phyloP scores from a whole-genome alignment of 768 basidiomycete species.

The Leccinum fibrillosum region DNA sequence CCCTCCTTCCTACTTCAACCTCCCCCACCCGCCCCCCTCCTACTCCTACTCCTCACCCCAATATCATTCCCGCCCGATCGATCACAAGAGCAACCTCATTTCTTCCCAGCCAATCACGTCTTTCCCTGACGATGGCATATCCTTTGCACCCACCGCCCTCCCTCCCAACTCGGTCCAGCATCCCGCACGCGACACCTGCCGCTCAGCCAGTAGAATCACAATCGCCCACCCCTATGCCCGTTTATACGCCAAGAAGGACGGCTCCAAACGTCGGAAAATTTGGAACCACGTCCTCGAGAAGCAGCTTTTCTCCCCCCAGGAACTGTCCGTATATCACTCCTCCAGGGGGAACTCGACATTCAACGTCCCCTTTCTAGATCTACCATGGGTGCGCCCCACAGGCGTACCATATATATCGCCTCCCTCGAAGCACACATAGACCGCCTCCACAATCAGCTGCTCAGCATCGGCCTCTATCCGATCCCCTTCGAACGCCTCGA shows the following conservation, averaged over 20 bases:
- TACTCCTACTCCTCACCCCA: slow-evolving; percentile 1
- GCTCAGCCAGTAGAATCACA: slow-evolving; percentile 25
- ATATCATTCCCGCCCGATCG: not conserved
- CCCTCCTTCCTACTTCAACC: slow-evolving; percentile 10
- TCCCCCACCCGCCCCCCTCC: not conserved
- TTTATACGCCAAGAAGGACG: slow-evolving; percentile 60
- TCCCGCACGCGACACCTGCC: slow-evolving; percentile 16
- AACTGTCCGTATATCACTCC: slow-evolving; percentile 46
- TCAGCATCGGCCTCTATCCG: slow-evolving; percentile 52
- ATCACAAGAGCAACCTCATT: slow-evolving; percentile 1
- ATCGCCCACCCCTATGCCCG: slow-evolving; percentile 69
- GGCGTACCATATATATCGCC: slow-evolving; percentile 68
- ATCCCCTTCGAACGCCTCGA: slow-evolving; percentile 55
- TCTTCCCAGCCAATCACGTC: slow-evolving; percentile 7
- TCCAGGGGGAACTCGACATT: not conserved
- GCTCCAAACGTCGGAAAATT: slow-evolving; percentile 65
- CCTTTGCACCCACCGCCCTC: slow-evolving; percentile 8
- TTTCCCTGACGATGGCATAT: slow-evolving; percentile 25
- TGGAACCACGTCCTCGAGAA: slow-evolving; percentile 81
- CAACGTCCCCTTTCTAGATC: slow-evolving; percentile 37
- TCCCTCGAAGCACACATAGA: slow-evolving; percentile 75
- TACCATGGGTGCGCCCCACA: slow-evolving; percentile 61
- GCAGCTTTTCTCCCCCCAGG: slow-evolving; percentile 60
- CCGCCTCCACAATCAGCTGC: slow-evolving; percentile 56
- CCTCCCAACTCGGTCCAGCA: slow-evolving; percentile 8